Conservation (phyloP, 805 yeast species). For the Cyberlindnera bimundalis region DNA sequence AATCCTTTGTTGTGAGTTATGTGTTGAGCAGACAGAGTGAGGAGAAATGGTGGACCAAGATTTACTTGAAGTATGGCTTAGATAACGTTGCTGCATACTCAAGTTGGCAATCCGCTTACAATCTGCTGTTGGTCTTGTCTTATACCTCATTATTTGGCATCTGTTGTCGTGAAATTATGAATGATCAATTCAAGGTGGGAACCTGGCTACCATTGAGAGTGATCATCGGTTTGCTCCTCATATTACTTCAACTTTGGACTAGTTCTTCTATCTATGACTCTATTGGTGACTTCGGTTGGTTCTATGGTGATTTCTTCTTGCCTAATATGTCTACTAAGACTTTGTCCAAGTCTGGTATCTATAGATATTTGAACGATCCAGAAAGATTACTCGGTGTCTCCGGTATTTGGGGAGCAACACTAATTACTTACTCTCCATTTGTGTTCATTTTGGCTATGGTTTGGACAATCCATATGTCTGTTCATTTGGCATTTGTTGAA, state of each 20-base stretch:
- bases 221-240: constrained; percentile 56
- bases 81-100: constrained; percentile 63
- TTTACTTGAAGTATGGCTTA: constrained; percentile 60
- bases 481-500: constrained; percentile 71
- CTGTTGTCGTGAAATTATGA: constrained; percentile 31
- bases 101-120: constrained; percentile 70
- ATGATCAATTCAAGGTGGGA: constrained; percentile 28
- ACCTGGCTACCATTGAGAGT: constrained; percentile 48
- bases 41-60: constrained; percentile 58
- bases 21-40: constrained; percentile 58
- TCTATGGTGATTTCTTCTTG: constrained; percentile 80
- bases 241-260: constrained; percentile 64
- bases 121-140: constrained; percentile 47
- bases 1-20: constrained; percentile 46
- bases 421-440: constrained; percentile 52
- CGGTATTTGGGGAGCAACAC: constrained; percentile 71
- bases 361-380: constrained; percentile 78
- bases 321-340: constrained; percentile 47
- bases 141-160: constrained; percentile 49
- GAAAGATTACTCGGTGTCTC: constrained; percentile 76
- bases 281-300: constrained; percentile 86
- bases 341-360: constrained; percentile 75
- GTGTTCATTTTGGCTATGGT: constrained; percentile 51
- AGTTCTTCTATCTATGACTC: constrained; percentile 63
- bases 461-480: constrained; percentile 65